Conservation (phyloP, 495 filamentous ascomycete species). For the Aspergillus olivimuriae region DNA sequence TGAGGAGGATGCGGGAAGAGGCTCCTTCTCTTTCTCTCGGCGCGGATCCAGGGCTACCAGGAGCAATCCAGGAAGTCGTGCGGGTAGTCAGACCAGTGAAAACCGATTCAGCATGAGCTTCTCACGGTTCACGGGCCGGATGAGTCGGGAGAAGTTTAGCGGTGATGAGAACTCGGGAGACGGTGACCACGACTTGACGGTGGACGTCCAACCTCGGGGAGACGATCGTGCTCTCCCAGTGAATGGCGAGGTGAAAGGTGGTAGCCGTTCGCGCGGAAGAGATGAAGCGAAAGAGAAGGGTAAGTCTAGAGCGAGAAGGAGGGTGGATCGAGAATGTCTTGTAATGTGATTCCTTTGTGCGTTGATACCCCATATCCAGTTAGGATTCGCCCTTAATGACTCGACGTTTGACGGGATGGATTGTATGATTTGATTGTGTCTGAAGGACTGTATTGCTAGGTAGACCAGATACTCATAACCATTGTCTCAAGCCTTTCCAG, state of each 20-base stretch:
- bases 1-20: slow-evolving; percentile 44
- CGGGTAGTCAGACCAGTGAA: slow-evolving; percentile 62
- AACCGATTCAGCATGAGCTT: slow-evolving; percentile 61
- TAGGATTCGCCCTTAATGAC: too few species aligned
- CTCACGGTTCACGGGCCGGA: slow-evolving; percentile 53
- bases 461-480: too few species aligned
- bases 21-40: slow-evolving; percentile 47
- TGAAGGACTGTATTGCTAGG: too few species aligned
- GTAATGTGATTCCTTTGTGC: slow-evolving; percentile 13
- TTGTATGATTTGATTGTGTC: too few species aligned
- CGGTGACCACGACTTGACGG: slow-evolving; percentile 22
- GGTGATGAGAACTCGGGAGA: slow-evolving; percentile 24
- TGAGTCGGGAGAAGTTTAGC: slow-evolving; percentile 37
- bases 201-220: slow-evolving; percentile 24
- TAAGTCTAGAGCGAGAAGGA: slow-evolving; percentile 40
- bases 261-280: slow-evolving; percentile 23
- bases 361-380: slow-evolving; percentile 8
- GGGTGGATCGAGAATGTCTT: slow-evolving; percentile 66
- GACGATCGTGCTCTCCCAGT: slow-evolving; percentile 22
- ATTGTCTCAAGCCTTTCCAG: too few species aligned
- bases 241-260: slow-evolving; percentile 25
- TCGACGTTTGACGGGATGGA: too few species aligned
- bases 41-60: slow-evolving; percentile 52
- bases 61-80: slow-evolving; percentile 55
- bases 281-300: slow-evolving; percentile 18